A percentile compares a stretch with the other conserved stretches of the same genome.
Evolutionary conservation across 495 filamentous ascomycete species (phyloP).

Genomic region (Penicillium malachiteum): DNA sequence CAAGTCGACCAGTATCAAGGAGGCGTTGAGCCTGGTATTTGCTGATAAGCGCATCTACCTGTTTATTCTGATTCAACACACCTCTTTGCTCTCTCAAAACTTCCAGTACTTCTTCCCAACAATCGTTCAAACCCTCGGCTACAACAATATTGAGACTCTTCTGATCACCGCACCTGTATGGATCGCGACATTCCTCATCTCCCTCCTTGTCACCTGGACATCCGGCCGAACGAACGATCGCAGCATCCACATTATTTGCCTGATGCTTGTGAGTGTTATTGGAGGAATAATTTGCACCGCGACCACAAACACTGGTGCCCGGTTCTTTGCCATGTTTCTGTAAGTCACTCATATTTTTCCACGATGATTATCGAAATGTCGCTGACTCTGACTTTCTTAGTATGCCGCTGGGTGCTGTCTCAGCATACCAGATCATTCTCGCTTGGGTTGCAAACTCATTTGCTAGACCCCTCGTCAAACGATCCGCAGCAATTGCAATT

Average conservation of each 20-base stretch:
- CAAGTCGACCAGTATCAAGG: slow-evolving; percentile 22
- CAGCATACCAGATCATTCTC: slow-evolving; percentile 53
- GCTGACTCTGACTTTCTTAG: slow-evolving; percentile 18
- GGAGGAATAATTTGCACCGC: slow-evolving; percentile 72
- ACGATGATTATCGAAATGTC: not conserved
- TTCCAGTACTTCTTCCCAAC: slow-evolving; percentile 86
- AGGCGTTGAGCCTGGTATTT: slow-evolving; percentile 28
- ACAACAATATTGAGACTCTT: slow-evolving; percentile 62
- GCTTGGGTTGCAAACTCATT: slow-evolving; percentile 79
- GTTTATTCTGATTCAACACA: slow-evolving; percentile 37
- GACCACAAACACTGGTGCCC: slow-evolving; percentile 59
- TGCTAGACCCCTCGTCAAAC: slow-evolving; percentile 73
- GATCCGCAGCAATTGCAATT: slow-evolving; percentile 60
- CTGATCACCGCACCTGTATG: slow-evolving; percentile 76
- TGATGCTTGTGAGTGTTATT: slow-evolving; percentile 63
- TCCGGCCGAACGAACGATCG: slow-evolving; percentile 75
- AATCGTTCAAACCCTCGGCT: slow-evolving; percentile 71
- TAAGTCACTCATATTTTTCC: not conserved
- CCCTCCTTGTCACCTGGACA: slow-evolving; percentile 70
- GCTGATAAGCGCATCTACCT: slow-evolving; percentile 37
- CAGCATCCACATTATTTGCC: slow-evolving; percentile 66
- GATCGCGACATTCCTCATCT: slow-evolving; percentile 67
- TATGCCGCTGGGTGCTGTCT: slow-evolving; percentile 62
- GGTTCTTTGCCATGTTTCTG: slow-evolving; percentile 79
- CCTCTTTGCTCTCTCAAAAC: slow-evolving; percentile 44